Evolutionary conservation across 2,329 filamentous ascomycete genomes (phyloP), one percentile per base, ranked within the genome.

Genomic region (Ampelomyces quisqualis): DNA sequence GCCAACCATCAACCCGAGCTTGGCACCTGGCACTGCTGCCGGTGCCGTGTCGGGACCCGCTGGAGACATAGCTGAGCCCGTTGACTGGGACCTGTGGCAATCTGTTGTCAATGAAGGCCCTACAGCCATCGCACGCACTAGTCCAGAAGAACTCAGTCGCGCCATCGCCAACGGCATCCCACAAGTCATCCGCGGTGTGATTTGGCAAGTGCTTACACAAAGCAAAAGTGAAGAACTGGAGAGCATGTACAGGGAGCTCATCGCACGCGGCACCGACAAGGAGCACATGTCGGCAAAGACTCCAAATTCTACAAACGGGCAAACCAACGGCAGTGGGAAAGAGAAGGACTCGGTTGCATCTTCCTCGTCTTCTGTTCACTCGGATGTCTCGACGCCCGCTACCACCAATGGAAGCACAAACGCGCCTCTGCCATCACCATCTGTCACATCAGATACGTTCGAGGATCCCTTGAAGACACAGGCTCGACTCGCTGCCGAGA

Each of bases 61-160:
- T 3, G 81, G 83, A 10, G 87, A 90, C 58, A 72, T 76, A 21
- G 70, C 73, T 18, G 75, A 77, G 11, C 84, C 88, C 17, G 93
- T 98, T n/a, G 90, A 98, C 64, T 98, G 93, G 93, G 93, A 98
- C 68, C 73, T 98, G 26, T 98, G 93, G 93, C 91, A 98, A 65
- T 82, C 86, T 17, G 86, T 98, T 3, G 93, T 98, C 22, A 94
- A 96, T 54, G 88, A 96, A 71, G 93, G 93, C 0, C 90, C 90
- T 11, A 82, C 88, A 19, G 91, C 89, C 7, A 86, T 97, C 34
- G 86, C 88, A 8, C 82, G 88, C 45, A 90, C 89, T 3, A 95
- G 90, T 60, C 79, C 91, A 0, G 88, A 94, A 58, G 90, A 96
- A 65, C 74, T 98, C 42, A 95, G 91, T 62, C 82, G 79, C 52